phyloP scores from a whole-genome alignment of 176 grass and related monocot genomes.

The Bonia amplexicaulis region DNA sequence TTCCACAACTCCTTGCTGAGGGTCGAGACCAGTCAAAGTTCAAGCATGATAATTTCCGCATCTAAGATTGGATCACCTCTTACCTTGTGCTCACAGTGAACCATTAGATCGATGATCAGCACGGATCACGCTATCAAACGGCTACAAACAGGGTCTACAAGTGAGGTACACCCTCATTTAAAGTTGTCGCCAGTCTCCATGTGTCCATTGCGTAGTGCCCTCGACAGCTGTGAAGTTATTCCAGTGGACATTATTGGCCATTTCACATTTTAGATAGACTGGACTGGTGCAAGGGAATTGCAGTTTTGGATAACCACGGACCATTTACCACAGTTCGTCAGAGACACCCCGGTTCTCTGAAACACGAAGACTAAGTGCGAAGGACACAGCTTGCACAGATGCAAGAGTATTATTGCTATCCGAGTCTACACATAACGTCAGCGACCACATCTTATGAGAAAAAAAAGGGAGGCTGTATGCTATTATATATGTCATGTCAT shows the following conservation, averaged over 20 bases:
- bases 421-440: background rate
- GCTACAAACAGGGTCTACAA: background rate
- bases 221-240: background rate
- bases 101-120: background rate
- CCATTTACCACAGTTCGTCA: background rate
- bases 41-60: background rate
- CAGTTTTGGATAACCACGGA: background rate
- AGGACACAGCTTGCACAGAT: background rate
- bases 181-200: background rate
- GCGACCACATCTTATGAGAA: background rate
- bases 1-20: background rate
- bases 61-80: background rate
- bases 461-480: background rate
- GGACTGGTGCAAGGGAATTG: background rate
- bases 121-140: background rate
- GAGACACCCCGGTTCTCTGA: background rate
- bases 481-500: background rate
- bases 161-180: background rate
- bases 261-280: background rate
- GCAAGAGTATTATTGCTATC: background rate
- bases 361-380: background rate
- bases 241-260: background rate
- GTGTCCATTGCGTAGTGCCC: background rate
- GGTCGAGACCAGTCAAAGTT: background rate
- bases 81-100: background rate